Conservation (phyloP, 768 basidiomycete species). For the Tubosaeta sp. region DNA sequence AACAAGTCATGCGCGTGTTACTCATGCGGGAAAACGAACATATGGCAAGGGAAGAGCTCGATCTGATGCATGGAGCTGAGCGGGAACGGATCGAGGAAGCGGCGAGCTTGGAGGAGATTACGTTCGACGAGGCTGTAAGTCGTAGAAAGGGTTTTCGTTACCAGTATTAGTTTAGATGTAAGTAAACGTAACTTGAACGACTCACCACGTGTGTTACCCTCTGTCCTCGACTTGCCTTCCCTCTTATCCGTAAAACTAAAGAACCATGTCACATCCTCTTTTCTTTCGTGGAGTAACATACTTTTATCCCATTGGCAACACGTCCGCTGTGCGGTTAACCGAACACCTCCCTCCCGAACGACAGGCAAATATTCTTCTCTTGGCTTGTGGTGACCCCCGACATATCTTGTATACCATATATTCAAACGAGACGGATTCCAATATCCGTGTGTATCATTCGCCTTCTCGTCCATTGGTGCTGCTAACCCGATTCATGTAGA, state of each 20-base stretch:
- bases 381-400: constrained; percentile 56
- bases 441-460: constrained; percentile 6
- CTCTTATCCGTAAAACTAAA: no score
- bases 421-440: constrained; percentile 7
- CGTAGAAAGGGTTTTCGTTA: constrained; percentile 57
- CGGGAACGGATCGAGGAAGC: constrained; percentile 53
- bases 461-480: neutral
- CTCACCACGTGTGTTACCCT: no score
- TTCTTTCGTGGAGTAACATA: constrained; percentile 31
- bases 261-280: constrained; percentile 27
- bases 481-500: constrained; percentile 9
- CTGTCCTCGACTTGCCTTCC: no score
- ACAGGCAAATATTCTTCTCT: constrained; percentile 45
- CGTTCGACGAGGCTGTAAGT: constrained; percentile 56
- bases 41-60: constrained; percentile 47
- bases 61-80: constrained; percentile 41
- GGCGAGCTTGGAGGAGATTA: constrained; percentile 54
- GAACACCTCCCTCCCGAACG: constrained; percentile 45
- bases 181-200: neutral
- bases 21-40: constrained; percentile 48
- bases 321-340: constrained; percentile 48
- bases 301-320: constrained; percentile 61
- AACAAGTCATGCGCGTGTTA: constrained; percentile 37
- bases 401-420: constrained; percentile 49
- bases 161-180: constrained; percentile 41